These are phyloP conservation scores for Chytridium lagenaria DNA, from an alignment of 371 early-diverging fungal genomes.

Conservation along the genomic window DNA sequence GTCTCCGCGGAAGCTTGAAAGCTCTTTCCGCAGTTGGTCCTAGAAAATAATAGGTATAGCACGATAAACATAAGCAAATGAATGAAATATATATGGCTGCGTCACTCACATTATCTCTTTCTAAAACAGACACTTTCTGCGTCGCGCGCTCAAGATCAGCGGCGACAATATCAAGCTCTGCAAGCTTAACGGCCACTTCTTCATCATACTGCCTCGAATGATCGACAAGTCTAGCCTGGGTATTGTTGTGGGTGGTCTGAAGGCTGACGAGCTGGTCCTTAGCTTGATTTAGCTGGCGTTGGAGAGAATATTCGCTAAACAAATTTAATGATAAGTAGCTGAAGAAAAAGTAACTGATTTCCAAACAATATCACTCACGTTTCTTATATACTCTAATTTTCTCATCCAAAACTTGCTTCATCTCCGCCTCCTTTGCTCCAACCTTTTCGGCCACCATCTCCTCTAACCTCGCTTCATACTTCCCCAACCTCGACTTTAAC, in stretches of 20 bases:
- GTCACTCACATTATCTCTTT: conserved; percentile 67
- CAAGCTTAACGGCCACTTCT: conserved; percentile 81
- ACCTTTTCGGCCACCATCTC: conserved; percentile 64
- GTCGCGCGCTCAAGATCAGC: conserved; percentile 85
- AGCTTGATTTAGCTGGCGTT: conserved; percentile 80
- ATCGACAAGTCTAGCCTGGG: conserved; percentile 76
- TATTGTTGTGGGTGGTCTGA: conserved; percentile 74
- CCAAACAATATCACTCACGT: too few species aligned
- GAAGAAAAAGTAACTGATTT: too few species aligned
- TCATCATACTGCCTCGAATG: conserved; percentile 79
- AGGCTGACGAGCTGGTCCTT: conserved; percentile 75
- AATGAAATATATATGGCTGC: too few species aligned
- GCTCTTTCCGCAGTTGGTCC: conserved; percentile 55
- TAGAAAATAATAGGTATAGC: conserved; percentile 14
- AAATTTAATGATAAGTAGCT: too few species aligned
- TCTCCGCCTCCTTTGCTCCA: conserved; percentile 64
- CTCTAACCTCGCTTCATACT: conserved; percentile 60
- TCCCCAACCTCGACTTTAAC: conserved; percentile 63
- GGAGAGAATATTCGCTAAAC: conserved; percentile 82
- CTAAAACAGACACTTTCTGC: conserved; percentile 70
- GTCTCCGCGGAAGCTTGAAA: conserved; percentile 45
- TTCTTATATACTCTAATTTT: conserved; percentile 82
- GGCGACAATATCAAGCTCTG: conserved; percentile 85
- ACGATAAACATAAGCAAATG: neutral
- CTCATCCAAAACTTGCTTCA: conserved; percentile 72